phyloP scores from a whole-genome alignment of 2,329 filamentous ascomycete genomes.

The Macroventuria anomochaeta region DNA sequence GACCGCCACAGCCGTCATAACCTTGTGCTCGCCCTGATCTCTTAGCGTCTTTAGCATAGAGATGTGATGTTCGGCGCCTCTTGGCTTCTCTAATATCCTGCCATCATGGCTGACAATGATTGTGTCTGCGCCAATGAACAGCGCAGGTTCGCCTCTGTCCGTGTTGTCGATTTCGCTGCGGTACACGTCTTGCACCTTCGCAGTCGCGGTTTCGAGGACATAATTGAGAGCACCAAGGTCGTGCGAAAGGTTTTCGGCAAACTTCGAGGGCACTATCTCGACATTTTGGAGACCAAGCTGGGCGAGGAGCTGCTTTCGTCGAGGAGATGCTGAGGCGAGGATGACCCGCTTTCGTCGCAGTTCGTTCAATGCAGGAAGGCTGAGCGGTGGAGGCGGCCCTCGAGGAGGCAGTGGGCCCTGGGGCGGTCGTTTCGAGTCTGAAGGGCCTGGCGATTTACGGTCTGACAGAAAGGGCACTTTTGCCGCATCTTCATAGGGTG shows the following conservation, averaged over 20 bases:
- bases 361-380: constrained; percentile 78
- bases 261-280: constrained; percentile 82
- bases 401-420: constrained; percentile 63
- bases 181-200: constrained; percentile 82
- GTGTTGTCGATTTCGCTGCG: constrained; percentile 62
- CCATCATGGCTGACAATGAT: constrained; percentile 80
- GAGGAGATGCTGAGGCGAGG: constrained; percentile 87
- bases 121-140: constrained; percentile 91
- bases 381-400: constrained; percentile 69
- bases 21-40: constrained; percentile 78
- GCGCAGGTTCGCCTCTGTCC: constrained; percentile 71
- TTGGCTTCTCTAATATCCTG: constrained; percentile 88
- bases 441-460: constrained; percentile 24
- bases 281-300: constrained; percentile 82
- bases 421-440: constrained; percentile 24
- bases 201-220: constrained; percentile 82
- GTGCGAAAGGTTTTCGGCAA: constrained; percentile 87
- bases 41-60: constrained; percentile 82
- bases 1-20: constrained; percentile 84
- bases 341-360: constrained; percentile 83
- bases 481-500: constrained; percentile 51
- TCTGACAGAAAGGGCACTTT: constrained; percentile 28
- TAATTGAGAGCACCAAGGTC: constrained; percentile 90
- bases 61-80: constrained; percentile 79
- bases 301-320: constrained; percentile 79